phyloP scores from a whole-genome alignment of 768 basidiomycete genomes.

The Dentipellis fragilis region DNA sequence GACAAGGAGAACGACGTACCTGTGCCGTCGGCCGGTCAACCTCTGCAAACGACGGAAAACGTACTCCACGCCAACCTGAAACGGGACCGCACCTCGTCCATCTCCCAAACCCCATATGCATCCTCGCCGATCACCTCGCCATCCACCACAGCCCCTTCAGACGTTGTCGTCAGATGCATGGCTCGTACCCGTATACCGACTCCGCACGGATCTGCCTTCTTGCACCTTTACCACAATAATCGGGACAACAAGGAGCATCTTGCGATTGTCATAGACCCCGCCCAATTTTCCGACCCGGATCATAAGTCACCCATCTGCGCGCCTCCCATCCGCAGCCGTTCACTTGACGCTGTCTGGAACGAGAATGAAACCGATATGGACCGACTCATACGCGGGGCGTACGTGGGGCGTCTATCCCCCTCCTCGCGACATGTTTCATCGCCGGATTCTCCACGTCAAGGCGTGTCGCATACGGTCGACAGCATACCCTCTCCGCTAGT shows the following conservation, averaged over 20 bases:
- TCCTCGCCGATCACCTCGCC: slow-evolving; percentile 6
- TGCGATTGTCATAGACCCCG: slow-evolving; percentile 88
- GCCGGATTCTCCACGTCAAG: slow-evolving; percentile 13
- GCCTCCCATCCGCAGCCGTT: slow-evolving; percentile 63
- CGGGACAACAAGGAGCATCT: slow-evolving; percentile 91
- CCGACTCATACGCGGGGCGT: slow-evolving; percentile 87
- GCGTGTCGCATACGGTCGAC: slow-evolving; percentile 13
- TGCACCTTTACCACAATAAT: slow-evolving; percentile 93
- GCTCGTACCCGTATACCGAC: slow-evolving; percentile 97
- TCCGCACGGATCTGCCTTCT: slow-evolving; percentile 84
- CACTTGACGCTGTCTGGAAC: slow-evolving; percentile 78
- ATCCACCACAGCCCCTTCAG: background rate
- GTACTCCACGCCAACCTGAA: slow-evolving; percentile 28
- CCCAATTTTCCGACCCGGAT: slow-evolving; percentile 52
- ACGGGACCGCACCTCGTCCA: slow-evolving; percentile 17
- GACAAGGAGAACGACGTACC: slow-evolving; percentile 42
- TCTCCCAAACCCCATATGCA: slow-evolving; percentile 10
- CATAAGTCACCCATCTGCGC: slow-evolving; percentile 21
- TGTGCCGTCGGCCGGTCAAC: slow-evolving; percentile 26
- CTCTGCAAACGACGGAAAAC: slow-evolving; percentile 29
- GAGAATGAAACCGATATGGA: slow-evolving; percentile 88
- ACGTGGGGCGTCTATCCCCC: slow-evolving; percentile 72
- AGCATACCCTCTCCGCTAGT: slow-evolving; percentile 69
- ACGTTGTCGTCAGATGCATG: slow-evolving; percentile 81
- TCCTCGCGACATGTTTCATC: slow-evolving; percentile 29